Percentiles rank a stretch among this genome's conserved stretches.
These are phyloP conservation scores for Metarhizium anisopliae DNA, from an alignment of 2,329 filamentous ascomycete species.

Conservation along the genomic window DNA sequence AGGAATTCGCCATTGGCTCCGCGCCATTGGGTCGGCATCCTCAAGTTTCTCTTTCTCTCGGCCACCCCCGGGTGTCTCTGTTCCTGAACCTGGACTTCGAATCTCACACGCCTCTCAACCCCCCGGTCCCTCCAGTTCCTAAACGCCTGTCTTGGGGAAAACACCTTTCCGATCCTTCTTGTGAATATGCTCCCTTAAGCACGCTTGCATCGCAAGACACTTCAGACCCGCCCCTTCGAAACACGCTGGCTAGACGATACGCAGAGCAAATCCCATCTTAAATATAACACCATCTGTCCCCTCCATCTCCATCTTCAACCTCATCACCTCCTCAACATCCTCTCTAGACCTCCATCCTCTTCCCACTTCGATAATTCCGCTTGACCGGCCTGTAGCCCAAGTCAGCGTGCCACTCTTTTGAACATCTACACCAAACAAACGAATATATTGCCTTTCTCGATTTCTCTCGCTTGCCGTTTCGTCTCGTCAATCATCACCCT, in stretches of 20 bases:
- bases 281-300: neutral
- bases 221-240: neutral
- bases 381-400: neutral
- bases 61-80: neutral
- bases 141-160: neutral
- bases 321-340: neutral
- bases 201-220: neutral
- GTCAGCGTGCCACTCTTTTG: constrained; percentile 7
- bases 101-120: neutral
- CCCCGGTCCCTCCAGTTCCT: neutral
- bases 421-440: neutral
- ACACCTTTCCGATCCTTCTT: neutral
- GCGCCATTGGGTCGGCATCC: neutral
- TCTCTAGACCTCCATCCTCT: neutral
- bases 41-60: neutral
- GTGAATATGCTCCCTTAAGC: neutral
- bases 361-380: neutral
- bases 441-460: neutral
- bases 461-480: neutral
- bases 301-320: neutral
- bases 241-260: neutral
- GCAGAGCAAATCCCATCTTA: neutral
- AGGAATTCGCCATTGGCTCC: neutral
- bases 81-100: neutral
- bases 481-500: neutral